Percentiles rank a stretch among this genome's conserved stretches.
Evolutionary conservation across 345 rosid species (phyloP).

Genomic region (Eucalyptus leucophloia): DNA sequence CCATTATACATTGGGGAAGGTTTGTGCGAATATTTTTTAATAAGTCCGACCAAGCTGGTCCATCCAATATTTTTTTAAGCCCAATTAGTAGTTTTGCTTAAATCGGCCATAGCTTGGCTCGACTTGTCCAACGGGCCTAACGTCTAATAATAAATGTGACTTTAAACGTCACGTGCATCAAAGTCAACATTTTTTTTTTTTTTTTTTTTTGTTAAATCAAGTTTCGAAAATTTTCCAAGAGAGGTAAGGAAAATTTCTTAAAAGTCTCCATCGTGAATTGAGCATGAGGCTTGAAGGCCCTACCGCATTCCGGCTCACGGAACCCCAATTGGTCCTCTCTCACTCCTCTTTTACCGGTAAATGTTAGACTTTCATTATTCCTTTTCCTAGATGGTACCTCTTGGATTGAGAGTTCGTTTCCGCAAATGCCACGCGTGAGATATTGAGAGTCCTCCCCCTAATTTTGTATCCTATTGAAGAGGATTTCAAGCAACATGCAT

Average conservation of each 20-base stretch:
- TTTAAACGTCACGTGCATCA: neutral
- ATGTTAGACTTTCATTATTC: neutral
- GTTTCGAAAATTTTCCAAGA: neutral
- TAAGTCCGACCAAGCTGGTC: neutral
- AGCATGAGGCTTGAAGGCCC: neutral
- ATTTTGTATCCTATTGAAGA: neutral
- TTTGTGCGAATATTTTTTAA: neutral
- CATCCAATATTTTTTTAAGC: neutral
- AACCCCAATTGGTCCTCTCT: neutral
- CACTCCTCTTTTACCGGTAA: neutral
- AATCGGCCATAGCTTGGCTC: neutral
- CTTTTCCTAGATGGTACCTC: neutral
- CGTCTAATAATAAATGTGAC: neutral
- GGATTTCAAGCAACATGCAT: neutral
- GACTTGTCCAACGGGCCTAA: neutral
- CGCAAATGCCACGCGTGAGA: neutral
- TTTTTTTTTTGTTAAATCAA: neutral
- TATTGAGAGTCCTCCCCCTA: neutral
- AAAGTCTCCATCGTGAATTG: neutral
- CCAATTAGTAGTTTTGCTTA: neutral
- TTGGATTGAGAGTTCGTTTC: neutral
- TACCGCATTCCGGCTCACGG: neutral
- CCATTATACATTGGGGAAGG: neutral
- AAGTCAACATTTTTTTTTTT: accelerated
- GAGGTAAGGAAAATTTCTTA: neutral